A percentile compares a stretch with the other conserved stretches of the same genome.
Conservation (phyloP, 805 yeast genomes). For the Candida maris region DNA sequence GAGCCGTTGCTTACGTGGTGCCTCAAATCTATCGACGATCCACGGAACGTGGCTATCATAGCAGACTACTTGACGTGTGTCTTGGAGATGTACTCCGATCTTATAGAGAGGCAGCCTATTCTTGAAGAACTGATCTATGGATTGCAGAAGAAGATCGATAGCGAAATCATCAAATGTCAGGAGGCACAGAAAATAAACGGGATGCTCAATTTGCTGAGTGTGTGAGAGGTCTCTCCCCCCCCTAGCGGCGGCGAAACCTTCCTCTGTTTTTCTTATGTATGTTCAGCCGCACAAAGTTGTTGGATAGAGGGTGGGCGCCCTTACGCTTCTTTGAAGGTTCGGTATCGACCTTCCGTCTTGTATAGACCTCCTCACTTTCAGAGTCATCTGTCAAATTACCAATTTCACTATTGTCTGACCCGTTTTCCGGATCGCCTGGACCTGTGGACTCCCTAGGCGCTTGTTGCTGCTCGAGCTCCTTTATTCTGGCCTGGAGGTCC, state of each 20-base stretch:
- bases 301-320: conserved; percentile 29
- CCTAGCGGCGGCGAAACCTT: conserved; percentile 21
- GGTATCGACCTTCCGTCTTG: conserved; percentile 15
- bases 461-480: conserved; percentile 24
- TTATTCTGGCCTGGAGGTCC: conserved; percentile 42
- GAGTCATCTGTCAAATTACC: conserved; percentile 18
- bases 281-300: conserved; percentile 34
- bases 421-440: background rate
- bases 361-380: conserved; percentile 21
- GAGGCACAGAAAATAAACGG: conserved; percentile 91
- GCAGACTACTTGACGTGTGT: conserved; percentile 67
- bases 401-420: conserved; percentile 16
- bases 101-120: conserved; percentile 70
- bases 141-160: conserved; percentile 56
- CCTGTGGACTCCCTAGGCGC: conserved; percentile 12
- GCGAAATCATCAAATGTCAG: conserved; percentile 72
- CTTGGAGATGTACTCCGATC: conserved; percentile 71
- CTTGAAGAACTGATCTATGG: conserved; percentile 67
- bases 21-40: conserved; percentile 69
- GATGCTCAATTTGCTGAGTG: conserved; percentile 82
- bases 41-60: conserved; percentile 59
- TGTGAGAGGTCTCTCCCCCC: conserved; percentile 24
- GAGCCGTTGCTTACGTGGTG: conserved; percentile 90
- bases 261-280: conserved; percentile 26
- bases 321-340: conserved; percentile 17